phyloP scores from a whole-genome alignment of 257 asterid genomes.

The Thymus quinquecostatus region DNA sequence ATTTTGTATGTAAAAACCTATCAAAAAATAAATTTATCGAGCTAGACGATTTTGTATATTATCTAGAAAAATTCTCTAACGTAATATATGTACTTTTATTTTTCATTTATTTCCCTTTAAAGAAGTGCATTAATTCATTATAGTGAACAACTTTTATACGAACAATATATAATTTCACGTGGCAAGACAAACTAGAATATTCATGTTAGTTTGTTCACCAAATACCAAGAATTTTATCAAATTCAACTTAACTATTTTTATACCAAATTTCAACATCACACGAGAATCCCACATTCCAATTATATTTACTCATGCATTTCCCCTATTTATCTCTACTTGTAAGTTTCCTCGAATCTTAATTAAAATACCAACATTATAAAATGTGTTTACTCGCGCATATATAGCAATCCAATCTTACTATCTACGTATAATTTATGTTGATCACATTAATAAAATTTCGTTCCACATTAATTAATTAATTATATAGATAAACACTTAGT shows the following conservation, averaged over 20 bases:
- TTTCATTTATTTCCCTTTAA: no score
- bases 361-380: not conserved
- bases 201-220: not conserved
- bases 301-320: not conserved
- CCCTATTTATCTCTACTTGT: not conserved
- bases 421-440: no score
- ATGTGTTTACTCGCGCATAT: no score
- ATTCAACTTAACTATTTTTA: not conserved
- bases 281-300: not conserved
- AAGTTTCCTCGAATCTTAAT: constrained; percentile 1
- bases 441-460: no score
- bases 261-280: constrained; percentile 2
- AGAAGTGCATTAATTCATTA: not conserved
- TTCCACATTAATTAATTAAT: no score
- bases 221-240: not conserved
- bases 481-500: no score
- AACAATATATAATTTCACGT: not conserved
- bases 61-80: no score
- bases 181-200: not conserved
- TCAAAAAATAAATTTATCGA: no score
- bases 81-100: no score
- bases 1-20: no score
- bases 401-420: no score
- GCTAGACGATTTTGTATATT: no score
- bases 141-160: not conserved